Evolutionary conservation across 75 land plant genomes (phyloP), one percentile per base, ranked within the genome.

Genomic region (Gnetum montanum): DNA sequence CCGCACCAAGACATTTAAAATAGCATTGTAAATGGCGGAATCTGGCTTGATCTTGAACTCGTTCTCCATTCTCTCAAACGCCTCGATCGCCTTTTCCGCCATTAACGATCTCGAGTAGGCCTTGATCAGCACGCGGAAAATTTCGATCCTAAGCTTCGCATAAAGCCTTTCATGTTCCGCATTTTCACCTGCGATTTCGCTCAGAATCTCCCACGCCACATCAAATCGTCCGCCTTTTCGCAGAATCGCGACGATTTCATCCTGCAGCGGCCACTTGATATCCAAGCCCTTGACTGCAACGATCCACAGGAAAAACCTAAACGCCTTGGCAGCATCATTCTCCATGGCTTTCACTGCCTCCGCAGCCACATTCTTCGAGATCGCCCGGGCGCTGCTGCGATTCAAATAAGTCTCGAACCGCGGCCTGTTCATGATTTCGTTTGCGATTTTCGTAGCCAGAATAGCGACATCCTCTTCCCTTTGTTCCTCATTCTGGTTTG

Each of bases 11-110:
- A 72, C 34, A 13, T 44, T 24, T 31, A 85, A 37, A 1, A 85
- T 29, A 3, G 43, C 18, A 49, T 81, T 81, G 57, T 66, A 85
- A 28, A 66, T 60, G 31, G 55, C 59, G 1, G 70, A 63, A 53
- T 78, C 51, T 7, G 89, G 82, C 22, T 41, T 4, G 43, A 64
- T 62, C 2, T 54, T 67, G 56, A 70, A 85, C 13, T 53, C 26
- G 13, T 67, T 77, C 15, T 48, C 34, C 78, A 81, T 81, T 43
- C 38, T 24, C 15, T 43, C 53, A 57, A 86, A 83, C 0, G 59
- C 22, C 38, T 79, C 78, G 19, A 79, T 45, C 6, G 84, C 91
- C 52, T 86, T 76, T 31, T 76, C 87, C 19, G 46, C 68, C 61
- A 56, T 31, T 4, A 70, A 77, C n/a, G 55, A 19, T 23, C 43